These are phyloP conservation scores for Aspergillus luchuensis DNA, from an alignment of 2,329 filamentous ascomycete genomes.

Conservation along the genomic window DNA sequence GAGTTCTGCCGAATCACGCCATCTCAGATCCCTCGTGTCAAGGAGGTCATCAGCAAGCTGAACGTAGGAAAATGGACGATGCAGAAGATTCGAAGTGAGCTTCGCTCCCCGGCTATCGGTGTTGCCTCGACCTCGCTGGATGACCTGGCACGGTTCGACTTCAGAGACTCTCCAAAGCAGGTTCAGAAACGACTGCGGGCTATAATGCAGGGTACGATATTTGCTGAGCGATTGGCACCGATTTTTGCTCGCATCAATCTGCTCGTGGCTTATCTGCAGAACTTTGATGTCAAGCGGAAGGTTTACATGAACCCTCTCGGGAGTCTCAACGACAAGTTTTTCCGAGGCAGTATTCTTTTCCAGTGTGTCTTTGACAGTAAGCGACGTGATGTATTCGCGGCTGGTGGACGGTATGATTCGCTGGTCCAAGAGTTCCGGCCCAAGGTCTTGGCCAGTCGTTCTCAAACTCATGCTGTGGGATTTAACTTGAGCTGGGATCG, in stretches of 20 bases:
- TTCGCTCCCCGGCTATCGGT: slow-evolving; percentile 78
- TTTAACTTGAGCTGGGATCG: slow-evolving; percentile 90
- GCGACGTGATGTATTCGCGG: slow-evolving; percentile 79
- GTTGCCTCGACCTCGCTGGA: slow-evolving; percentile 88
- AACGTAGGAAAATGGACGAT: slow-evolving; percentile 80
- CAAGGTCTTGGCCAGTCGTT: slow-evolving; percentile 62
- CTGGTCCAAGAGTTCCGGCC: slow-evolving; percentile 82
- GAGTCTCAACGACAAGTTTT: slow-evolving; percentile 90
- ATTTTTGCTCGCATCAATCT: slow-evolving; percentile 77
- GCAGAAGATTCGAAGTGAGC: slow-evolving; percentile 77
- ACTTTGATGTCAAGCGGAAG: slow-evolving; percentile 73
- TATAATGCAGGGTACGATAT: slow-evolving; percentile 58
- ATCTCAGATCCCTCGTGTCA: slow-evolving; percentile 68
- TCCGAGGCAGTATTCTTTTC: slow-evolving; percentile 81
- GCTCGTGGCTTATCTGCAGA: slow-evolving; percentile 74
- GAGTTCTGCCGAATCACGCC: slow-evolving; percentile 80
- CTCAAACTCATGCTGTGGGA: slow-evolving; percentile 80
- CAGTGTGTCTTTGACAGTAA: slow-evolving; percentile 88
- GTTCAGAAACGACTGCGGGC: slow-evolving; percentile 65
- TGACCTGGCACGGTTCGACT: slow-evolving; percentile 88
- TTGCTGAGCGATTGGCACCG: slow-evolving; percentile 53
- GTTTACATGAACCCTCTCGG: slow-evolving; percentile 82
- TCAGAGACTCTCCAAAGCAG: slow-evolving; percentile 72
- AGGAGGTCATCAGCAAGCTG: slow-evolving; percentile 82
- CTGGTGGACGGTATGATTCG: slow-evolving; percentile 88